Evolutionary conservation across 1,139 yeast species (phyloP).

Genomic region (Taphrina pruni): DNA sequence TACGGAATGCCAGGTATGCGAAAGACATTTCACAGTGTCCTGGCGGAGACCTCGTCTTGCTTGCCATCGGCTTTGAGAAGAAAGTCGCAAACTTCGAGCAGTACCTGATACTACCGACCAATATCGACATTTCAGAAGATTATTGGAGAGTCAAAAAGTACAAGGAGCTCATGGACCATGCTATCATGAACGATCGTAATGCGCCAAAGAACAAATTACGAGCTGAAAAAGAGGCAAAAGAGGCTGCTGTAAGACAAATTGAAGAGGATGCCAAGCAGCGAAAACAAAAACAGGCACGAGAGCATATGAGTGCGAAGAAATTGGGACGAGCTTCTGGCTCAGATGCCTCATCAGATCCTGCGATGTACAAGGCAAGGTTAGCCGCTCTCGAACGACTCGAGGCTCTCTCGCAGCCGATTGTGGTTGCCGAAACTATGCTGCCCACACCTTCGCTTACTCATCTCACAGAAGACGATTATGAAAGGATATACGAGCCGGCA

Average conservation of each 20-base stretch:
- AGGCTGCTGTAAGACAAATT: conserved; percentile 12
- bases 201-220: conserved; percentile 11
- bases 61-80: conserved; percentile 23
- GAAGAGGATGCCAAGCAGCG: conserved; percentile 26
- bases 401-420: conserved; percentile 8
- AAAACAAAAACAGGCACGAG: conserved; percentile 1
- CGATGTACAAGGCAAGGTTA: background rate
- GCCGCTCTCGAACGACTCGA: conserved; percentile 8
- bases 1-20: conserved; percentile 13
- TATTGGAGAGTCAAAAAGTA: conserved; percentile 25
- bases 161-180: conserved; percentile 12
- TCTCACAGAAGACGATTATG: conserved; percentile 39
- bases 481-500: conserved; percentile 44
- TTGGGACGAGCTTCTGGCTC: background rate
- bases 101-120: conserved; percentile 7
- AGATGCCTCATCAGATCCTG: background rate
- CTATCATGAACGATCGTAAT: conserved; percentile 8
- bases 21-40: conserved; percentile 17
- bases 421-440: conserved; percentile 32
- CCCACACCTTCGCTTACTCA: conserved; percentile 43
- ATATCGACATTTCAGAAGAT: conserved; percentile 4
- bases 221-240: conserved; percentile 27
- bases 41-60: conserved; percentile 27
- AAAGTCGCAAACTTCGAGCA: conserved; percentile 27
- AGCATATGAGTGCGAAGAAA: background rate